Percentiles rank a stretch among this genome's conserved stretches.
Conservation (phyloP, 805 yeast species). For the Hanseniaspora meyeri region DNA sequence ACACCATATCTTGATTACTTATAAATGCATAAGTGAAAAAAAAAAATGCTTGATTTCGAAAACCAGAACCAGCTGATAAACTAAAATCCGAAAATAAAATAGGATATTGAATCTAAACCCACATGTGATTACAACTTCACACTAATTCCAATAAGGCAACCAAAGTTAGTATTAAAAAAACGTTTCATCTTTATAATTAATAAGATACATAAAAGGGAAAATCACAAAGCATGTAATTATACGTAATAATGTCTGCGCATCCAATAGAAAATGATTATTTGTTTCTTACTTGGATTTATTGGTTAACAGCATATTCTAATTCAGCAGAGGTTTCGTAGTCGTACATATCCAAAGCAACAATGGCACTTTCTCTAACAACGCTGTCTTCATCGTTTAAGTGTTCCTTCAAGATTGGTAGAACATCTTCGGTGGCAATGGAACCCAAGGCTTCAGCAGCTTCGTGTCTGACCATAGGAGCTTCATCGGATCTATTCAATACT, state of each 20-base stretch:
- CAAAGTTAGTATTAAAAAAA: too few relatives aligned
- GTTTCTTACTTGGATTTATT: too few relatives aligned
- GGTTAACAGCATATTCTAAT: slow-evolving; percentile 51
- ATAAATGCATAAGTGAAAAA: too few relatives aligned
- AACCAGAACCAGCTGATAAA: too few relatives aligned
- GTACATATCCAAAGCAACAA: slow-evolving; percentile 96
- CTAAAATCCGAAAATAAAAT: neutral
- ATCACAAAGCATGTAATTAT: neutral
- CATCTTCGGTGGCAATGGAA: slow-evolving; percentile 90
- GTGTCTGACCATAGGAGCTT: slow-evolving; percentile 98
- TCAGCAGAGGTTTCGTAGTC: slow-evolving; percentile 82
- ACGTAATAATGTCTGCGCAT: neutral
- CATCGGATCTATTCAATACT: slow-evolving; percentile 60
- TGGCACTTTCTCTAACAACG: slow-evolving; percentile 92
- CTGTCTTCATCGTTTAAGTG: slow-evolving; percentile 70
- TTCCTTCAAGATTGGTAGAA: slow-evolving; percentile 70
- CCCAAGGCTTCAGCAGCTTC: slow-evolving; percentile 99
- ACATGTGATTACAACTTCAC: too few relatives aligned
- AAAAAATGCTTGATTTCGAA: too few relatives aligned
- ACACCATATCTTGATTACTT: too few relatives aligned
- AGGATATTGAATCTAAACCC: too few relatives aligned
- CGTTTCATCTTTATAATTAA: too few relatives aligned
- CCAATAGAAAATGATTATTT: too few relatives aligned
- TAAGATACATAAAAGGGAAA: neutral
- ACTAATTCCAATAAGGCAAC: too few relatives aligned